phyloP scores from a whole-genome alignment of 306 rosid genomes.

The Acmispon strigosus region DNA sequence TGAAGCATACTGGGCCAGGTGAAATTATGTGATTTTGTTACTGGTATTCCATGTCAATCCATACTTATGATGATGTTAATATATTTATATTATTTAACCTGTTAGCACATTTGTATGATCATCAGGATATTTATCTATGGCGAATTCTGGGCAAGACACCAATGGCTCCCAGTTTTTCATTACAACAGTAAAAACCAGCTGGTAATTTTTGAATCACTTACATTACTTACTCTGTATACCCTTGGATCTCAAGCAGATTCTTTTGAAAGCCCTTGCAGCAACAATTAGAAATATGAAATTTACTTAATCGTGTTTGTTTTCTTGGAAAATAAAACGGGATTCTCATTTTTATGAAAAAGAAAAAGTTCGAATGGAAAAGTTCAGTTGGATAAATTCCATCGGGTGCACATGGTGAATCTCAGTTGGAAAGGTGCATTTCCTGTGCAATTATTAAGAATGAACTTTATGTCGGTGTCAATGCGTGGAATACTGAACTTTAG shows the following conservation, averaged over 20 bases:
- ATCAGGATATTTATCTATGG: slow-evolving; percentile 81
- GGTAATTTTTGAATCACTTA: slow-evolving; percentile 38
- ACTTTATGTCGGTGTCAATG: neutral
- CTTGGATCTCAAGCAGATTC: neutral
- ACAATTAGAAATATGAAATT: neutral
- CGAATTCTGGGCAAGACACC: slow-evolving; percentile 81
- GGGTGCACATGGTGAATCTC: slow-evolving; percentile 4
- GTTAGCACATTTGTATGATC: neutral
- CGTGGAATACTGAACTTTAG: neutral
- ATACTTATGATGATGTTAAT: neutral
- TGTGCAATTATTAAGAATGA: neutral
- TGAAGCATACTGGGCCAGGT: slow-evolving; percentile 80
- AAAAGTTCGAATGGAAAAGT: neutral
- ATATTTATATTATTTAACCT: neutral
- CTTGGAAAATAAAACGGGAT: neutral
- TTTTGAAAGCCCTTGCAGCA: neutral
- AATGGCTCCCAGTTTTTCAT: slow-evolving; percentile 94
- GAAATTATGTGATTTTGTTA: slow-evolving; percentile 15
- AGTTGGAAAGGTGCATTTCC: slow-evolving; percentile 16
- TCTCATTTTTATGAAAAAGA: neutral
- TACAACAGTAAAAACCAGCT: slow-evolving; percentile 69
- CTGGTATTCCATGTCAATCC: neutral
- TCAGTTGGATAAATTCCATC: neutral
- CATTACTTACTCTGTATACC: neutral
- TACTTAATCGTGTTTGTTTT: neutral